Conservation (phyloP, 2,329 filamentous ascomycete genomes). For the Neonectria neomacrospora region DNA sequence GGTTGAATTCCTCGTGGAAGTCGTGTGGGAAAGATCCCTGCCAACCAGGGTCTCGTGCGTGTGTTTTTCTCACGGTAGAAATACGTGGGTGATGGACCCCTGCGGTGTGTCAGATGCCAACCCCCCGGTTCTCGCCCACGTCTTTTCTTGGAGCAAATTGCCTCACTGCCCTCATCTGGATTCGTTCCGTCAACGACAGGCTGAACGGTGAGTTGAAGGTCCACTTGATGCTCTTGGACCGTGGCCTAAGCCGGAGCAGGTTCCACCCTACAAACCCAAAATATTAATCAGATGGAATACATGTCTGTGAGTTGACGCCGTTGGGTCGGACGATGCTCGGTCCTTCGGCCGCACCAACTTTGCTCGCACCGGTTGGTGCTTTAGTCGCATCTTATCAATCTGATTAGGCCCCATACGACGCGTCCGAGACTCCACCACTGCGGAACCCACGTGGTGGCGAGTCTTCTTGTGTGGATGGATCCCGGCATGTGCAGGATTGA, state of each 20-base stretch:
- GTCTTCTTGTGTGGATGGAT: too few species aligned
- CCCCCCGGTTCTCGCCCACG: too few species aligned
- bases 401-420: neutral
- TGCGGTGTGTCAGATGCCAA: too few species aligned
- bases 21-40: neutral
- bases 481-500: neutral
- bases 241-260: neutral
- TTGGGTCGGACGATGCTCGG: neutral
- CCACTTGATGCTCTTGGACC: neutral
- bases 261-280: neutral
- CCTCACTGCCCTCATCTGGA: neutral
- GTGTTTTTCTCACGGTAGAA: neutral
- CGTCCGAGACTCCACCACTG: neutral
- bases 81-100: neutral
- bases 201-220: neutral
- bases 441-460: neutral
- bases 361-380: neutral
- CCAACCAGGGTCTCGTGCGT: neutral
- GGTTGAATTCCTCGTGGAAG: too few species aligned
- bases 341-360: neutral
- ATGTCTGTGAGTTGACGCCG: too few species aligned
- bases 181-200: neutral
- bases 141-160: neutral
- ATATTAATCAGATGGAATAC: neutral
- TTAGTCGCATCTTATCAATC: conserved; percentile 6